These are phyloP conservation scores for Talaromyces sp. DNA, from an alignment of 2,329 filamentous ascomycete species.

Conservation along the genomic window DNA sequence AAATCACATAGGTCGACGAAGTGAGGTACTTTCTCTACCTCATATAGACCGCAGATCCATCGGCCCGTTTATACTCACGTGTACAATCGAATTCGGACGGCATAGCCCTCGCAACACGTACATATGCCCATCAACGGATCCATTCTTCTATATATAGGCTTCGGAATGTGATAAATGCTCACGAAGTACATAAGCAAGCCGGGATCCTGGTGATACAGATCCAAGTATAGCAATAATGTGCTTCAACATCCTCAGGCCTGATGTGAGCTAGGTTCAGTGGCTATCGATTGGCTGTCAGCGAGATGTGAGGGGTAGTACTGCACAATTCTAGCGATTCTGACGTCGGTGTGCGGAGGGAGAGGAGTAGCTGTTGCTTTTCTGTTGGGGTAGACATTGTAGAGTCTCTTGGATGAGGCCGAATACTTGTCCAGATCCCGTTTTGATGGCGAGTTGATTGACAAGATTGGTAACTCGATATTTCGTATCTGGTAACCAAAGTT, in stretches of 20 bases:
- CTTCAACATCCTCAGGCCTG: not conserved
- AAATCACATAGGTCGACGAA: not conserved
- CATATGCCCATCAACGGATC: not conserved
- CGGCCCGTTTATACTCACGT: not conserved
- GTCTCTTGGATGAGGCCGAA: not conserved
- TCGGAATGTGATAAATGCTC: not conserved
- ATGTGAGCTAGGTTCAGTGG: not conserved
- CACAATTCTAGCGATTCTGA: not conserved
- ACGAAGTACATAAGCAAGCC: not conserved
- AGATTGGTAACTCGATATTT: not conserved
- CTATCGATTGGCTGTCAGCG: not conserved
- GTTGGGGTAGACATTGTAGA: not conserved
- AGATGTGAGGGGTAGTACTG: not conserved
- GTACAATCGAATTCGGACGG: not conserved
- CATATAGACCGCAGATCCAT: not conserved
- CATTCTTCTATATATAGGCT: not conserved
- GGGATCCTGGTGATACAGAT: not conserved
- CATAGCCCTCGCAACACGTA: not conserved
- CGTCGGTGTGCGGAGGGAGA: slow-evolving; percentile 4
- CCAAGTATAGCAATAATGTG: not conserved
- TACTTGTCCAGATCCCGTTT: not conserved
- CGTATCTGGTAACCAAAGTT: not conserved
- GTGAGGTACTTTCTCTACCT: not conserved
- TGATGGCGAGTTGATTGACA: not conserved
- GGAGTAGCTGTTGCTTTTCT: not conserved